Percentiles rank a stretch among this genome's conserved stretches.
These are phyloP conservation scores for Candida coquimbonensis DNA, from an alignment of 805 yeast genomes.

Conservation along the genomic window DNA sequence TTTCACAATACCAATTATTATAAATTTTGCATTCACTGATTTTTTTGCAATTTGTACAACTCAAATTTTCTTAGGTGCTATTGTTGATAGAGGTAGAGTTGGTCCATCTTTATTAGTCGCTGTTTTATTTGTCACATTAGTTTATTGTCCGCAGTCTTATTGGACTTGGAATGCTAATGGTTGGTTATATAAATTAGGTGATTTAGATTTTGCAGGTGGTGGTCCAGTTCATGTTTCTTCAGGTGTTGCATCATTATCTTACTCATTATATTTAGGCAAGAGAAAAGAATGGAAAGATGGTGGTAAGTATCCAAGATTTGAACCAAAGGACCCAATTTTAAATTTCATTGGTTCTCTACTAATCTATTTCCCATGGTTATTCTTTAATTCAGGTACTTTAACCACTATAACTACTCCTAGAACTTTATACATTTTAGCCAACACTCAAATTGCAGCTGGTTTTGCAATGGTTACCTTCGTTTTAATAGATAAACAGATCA, in stretches of 20 bases:
- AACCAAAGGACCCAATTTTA: conserved; percentile 90
- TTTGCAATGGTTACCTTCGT: conserved; percentile 89
- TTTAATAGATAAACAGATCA: conserved; percentile 74
- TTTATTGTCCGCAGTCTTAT: conserved; percentile 87
- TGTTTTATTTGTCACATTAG: conserved; percentile 83
- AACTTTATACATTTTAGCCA: conserved; percentile 84
- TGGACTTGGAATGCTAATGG: conserved; percentile 96
- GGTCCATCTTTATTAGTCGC: conserved; percentile 74
- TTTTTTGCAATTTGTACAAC: conserved; percentile 86
- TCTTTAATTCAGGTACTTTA: conserved; percentile 82
- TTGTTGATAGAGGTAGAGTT: conserved; percentile 88
- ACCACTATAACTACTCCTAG: conserved; percentile 75
- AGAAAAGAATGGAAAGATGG: conserved; percentile 42
- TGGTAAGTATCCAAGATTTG: conserved; percentile 51
- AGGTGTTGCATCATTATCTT: conserved; percentile 86
- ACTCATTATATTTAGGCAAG: conserved; percentile 72
- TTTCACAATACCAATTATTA: conserved; percentile 41
- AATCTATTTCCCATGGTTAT: conserved; percentile 93
- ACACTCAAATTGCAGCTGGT: conserved; percentile 83
- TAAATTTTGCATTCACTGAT: conserved; percentile 73
- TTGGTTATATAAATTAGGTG: conserved; percentile 92
- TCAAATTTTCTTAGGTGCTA: conserved; percentile 85
- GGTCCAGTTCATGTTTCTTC: conserved; percentile 94
- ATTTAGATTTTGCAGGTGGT: conserved; percentile 96
- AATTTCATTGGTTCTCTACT: conserved; percentile 81